A percentile compares a stretch with the other conserved stretches of the same genome.
These are phyloP conservation scores for Haplosporangium sp. DNA, from an alignment of 371 early-diverging fungal species.

Conservation along the genomic window DNA sequence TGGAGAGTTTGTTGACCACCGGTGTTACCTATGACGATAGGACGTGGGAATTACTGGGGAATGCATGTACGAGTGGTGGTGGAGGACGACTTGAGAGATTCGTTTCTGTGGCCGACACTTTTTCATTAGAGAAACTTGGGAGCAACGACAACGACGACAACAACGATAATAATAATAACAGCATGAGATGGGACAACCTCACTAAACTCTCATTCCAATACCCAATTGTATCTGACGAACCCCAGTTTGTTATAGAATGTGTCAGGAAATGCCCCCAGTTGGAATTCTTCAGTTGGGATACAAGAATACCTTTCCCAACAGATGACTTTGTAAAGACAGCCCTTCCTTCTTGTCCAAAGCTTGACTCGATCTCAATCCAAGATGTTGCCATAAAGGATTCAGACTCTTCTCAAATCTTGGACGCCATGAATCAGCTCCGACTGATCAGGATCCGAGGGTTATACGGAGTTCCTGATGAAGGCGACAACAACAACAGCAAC, in stretches of 20 bases:
- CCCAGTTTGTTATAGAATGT: not conserved
- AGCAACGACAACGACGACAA: too few relatives aligned
- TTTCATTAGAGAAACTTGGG: not conserved
- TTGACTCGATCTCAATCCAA: conserved; percentile 4
- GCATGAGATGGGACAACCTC: not conserved
- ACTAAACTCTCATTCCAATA: conserved; percentile 1
- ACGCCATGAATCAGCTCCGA: not conserved
- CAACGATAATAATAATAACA: too few relatives aligned
- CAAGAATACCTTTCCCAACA: not conserved
- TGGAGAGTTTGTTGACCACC: not conserved
- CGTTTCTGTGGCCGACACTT: not conserved
- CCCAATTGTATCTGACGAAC: not conserved
- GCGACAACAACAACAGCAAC: too few relatives aligned
- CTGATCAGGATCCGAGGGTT: not conserved
- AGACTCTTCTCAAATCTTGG: not conserved
- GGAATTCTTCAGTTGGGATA: not conserved
- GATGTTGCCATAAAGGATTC: not conserved
- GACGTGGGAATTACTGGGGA: not conserved
- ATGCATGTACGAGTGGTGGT: not conserved
- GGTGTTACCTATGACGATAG: not conserved
- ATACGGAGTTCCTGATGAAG: not conserved
- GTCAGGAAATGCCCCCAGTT: not conserved
- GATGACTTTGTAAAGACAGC: not conserved
- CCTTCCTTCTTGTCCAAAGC: not conserved
- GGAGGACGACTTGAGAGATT: not conserved